Conservation (phyloP, 1,139 yeast species). For the Candida pseudocylindracea region DNA sequence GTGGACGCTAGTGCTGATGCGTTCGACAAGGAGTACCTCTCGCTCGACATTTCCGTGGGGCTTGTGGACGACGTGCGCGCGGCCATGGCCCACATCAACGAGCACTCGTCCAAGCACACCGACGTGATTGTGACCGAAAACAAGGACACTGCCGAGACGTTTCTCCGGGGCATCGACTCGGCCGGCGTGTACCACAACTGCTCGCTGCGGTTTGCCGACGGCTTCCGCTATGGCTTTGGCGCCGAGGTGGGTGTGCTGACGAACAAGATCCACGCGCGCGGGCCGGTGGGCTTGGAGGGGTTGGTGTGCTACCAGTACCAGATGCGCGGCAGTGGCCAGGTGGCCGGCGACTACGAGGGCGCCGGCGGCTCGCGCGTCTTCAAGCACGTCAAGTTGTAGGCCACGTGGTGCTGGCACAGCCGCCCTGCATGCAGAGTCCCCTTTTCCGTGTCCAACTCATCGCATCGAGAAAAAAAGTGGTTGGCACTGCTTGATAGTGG, state of each 20-base stretch:
- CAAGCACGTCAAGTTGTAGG: conserved; percentile 31
- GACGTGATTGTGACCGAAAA: conserved; percentile 75
- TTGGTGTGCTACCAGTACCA: conserved; percentile 90
- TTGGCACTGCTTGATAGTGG: too few species aligned
- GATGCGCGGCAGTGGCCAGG: conserved; percentile 75
- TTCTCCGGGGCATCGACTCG: conserved; percentile 74
- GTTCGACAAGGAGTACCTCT: conserved; percentile 65
- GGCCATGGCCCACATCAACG: conserved; percentile 70
- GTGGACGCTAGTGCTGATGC: conserved; percentile 31
- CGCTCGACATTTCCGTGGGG: conserved; percentile 61
- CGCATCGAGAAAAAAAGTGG: too few species aligned
- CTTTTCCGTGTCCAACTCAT: too few species aligned
- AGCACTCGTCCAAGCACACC: conserved; percentile 90
- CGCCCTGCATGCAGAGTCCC: too few species aligned
- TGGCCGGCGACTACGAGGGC: conserved; percentile 79
- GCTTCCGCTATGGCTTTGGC: conserved; percentile 95
- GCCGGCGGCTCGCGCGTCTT: conserved; percentile 79
- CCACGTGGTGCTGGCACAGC: too few species aligned
- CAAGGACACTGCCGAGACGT: conserved; percentile 44
- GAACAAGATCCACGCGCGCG: conserved; percentile 91
- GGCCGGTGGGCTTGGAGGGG: conserved; percentile 97
- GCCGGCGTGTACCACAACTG: conserved; percentile 99
- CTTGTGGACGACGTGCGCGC: conserved; percentile 32
- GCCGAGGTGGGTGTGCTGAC: conserved; percentile 97
- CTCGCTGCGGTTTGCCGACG: conserved; percentile 94